These are phyloP conservation scores for Quercus parvula DNA, from an alignment of 306 rosid genomes.

Conservation along the genomic window DNA sequence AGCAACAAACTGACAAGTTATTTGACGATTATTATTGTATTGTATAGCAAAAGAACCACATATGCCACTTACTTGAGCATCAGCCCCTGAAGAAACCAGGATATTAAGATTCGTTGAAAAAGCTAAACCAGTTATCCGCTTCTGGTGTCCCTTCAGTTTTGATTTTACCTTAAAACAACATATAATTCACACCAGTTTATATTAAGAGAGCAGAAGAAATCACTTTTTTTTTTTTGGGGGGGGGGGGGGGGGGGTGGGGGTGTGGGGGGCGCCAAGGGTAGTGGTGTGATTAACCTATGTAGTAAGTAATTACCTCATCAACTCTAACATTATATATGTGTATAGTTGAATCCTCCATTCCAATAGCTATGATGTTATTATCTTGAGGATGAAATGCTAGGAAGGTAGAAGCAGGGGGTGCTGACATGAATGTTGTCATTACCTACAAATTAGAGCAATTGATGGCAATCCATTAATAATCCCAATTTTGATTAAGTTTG, in stretches of 20 bases:
- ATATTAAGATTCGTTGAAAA: slow-evolving; percentile 72
- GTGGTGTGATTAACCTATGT: not conserved
- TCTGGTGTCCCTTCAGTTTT: slow-evolving; percentile 77
- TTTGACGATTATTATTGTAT: not conserved
- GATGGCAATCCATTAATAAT: slow-evolving; percentile 20
- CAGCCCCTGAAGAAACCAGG: slow-evolving; percentile 81
- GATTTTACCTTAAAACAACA: slow-evolving; percentile 60
- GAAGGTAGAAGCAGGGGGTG: slow-evolving; percentile 79
- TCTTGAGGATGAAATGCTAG: slow-evolving; percentile 83
- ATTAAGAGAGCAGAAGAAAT: slow-evolving; percentile 8
- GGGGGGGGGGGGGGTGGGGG: not conserved
- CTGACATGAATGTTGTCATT: slow-evolving; percentile 78
- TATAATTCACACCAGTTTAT: slow-evolving; percentile 11
- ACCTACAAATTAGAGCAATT: slow-evolving; percentile 46
- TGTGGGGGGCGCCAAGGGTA: not conserved
- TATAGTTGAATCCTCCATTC: slow-evolving; percentile 89
- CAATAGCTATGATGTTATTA: slow-evolving; percentile 90
- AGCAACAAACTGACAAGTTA: slow-evolving; percentile 14
- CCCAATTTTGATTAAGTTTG: slow-evolving; percentile 9
- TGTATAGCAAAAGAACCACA: slow-evolving; percentile 8
- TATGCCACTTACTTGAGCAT: slow-evolving; percentile 65
- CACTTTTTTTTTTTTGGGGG: not conserved
- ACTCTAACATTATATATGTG: slow-evolving; percentile 74
- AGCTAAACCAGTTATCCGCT: slow-evolving; percentile 77
- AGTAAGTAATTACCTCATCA: slow-evolving; percentile 59